A percentile compares a stretch with the other conserved stretches of the same genome.
These are phyloP conservation scores for Circinella minor DNA, from an alignment of 371 early-diverging fungal species.

Conservation along the genomic window DNA sequence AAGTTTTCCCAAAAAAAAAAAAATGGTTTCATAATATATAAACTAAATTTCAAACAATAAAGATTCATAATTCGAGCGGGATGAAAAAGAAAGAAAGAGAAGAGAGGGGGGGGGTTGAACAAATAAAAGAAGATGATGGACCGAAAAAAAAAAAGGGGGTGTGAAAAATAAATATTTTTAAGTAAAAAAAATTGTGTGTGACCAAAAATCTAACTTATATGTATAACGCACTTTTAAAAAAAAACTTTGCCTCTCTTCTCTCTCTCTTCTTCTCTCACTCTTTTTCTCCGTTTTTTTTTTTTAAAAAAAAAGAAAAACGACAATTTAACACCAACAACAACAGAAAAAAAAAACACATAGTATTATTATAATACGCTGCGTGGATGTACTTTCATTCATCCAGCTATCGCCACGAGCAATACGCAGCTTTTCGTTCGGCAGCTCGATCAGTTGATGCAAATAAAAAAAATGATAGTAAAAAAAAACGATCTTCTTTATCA, in stretches of 20 bases:
- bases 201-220: neutral
- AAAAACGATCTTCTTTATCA: slow-evolving; percentile 36
- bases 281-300: slow-evolving; percentile 15
- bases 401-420: slow-evolving; percentile 44
- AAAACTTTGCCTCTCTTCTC: slow-evolving; percentile 13
- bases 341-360: too few relatives aligned
- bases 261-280: slow-evolving; percentile 18
- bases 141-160: neutral
- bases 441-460: slow-evolving; percentile 16
- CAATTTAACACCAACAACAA: too few relatives aligned
- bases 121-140: too few relatives aligned
- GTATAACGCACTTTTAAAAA: slow-evolving; percentile 2
- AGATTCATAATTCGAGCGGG: too few relatives aligned
- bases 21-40: too few relatives aligned
- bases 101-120: too few relatives aligned
- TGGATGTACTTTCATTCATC: slow-evolving; percentile 47
- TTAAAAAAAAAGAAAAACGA: too few relatives aligned
- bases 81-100: too few relatives aligned
- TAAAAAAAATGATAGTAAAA: slow-evolving; percentile 13
- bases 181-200: neutral
- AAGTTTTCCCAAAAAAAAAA: too few relatives aligned
- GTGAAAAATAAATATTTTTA: slow-evolving; percentile 1
- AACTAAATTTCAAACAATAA: too few relatives aligned
- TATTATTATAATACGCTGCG: neutral
- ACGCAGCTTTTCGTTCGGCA: slow-evolving; percentile 28